Evolutionary conservation across 176 grass and related monocot genomes (phyloP).

Genomic region (Triticum dicoccoides): DNA sequence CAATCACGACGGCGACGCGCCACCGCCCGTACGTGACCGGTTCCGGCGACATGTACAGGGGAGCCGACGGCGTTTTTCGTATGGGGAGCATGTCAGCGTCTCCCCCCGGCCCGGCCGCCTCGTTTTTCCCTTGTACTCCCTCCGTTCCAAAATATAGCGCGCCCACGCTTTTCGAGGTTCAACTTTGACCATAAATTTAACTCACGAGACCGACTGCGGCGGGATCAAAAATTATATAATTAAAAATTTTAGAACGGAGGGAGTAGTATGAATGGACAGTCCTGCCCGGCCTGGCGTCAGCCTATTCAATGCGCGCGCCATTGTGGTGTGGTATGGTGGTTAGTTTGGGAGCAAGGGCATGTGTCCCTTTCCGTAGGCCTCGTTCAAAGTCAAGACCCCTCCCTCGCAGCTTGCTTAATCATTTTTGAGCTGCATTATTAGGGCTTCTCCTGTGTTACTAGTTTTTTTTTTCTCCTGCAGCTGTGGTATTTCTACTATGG

Average conservation of each 20-base stretch:
- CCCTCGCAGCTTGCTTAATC: background rate
- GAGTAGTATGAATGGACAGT: background rate
- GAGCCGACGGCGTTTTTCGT: constrained; percentile 4
- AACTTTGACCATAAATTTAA: too few relatives aligned
- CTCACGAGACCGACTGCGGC: too few relatives aligned
- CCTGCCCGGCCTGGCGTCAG: background rate
- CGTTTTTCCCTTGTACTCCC: background rate
- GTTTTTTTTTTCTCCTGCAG: background rate
- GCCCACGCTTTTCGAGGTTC: too few relatives aligned
- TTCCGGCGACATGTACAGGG: background rate
- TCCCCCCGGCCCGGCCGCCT: background rate
- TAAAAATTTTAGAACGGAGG: too few relatives aligned
- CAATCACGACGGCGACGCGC: constrained; percentile 42
- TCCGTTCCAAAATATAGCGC: too few relatives aligned
- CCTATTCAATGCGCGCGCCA: background rate
- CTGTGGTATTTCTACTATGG: background rate
- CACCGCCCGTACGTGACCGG: constrained; percentile 24
- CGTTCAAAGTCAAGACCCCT: constrained; percentile 23
- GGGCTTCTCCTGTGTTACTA: background rate
- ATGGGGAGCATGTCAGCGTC: constrained; percentile 24
- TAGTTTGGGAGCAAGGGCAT: constrained; percentile 23
- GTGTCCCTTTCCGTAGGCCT: constrained; percentile 17
- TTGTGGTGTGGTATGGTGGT: background rate
- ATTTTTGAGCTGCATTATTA: constrained; percentile 11
- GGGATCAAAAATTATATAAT: too few relatives aligned